phyloP scores from a whole-genome alignment of 2,329 filamentous ascomycete species.

The Penicillium sp. region DNA sequence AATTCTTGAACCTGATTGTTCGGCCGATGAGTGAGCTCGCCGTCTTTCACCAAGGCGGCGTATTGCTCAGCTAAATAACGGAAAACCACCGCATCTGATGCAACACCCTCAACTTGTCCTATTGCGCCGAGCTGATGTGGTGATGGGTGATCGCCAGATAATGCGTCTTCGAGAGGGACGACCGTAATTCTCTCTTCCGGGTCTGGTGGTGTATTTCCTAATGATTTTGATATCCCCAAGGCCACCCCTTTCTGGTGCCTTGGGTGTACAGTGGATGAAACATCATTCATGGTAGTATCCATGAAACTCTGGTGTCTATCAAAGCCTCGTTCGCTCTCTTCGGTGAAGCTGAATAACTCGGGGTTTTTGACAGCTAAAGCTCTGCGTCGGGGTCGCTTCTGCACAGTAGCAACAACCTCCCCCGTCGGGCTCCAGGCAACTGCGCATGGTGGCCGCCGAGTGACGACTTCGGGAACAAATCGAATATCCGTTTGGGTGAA shows the following conservation, averaged over 20 bases:
- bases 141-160: slow-evolving; percentile 39
- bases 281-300: slow-evolving; percentile 31
- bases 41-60: slow-evolving; percentile 32
- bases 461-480: slow-evolving; percentile 56
- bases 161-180: slow-evolving; percentile 49
- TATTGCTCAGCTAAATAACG: slow-evolving; percentile 43
- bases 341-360: slow-evolving; percentile 37
- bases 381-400: slow-evolving; percentile 47
- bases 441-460: slow-evolving; percentile 54
- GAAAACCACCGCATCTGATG: slow-evolving; percentile 39
- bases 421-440: slow-evolving; percentile 57
- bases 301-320: slow-evolving; percentile 51
- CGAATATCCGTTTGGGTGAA: slow-evolving; percentile 62
- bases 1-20: slow-evolving; percentile 29
- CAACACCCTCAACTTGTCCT: slow-evolving; percentile 46
- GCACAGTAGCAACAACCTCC: slow-evolving; percentile 52
- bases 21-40: slow-evolving; percentile 20
- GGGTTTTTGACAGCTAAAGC: slow-evolving; percentile 37
- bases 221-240: slow-evolving; percentile 49
- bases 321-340: slow-evolving; percentile 42
- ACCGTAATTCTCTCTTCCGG: slow-evolving; percentile 45
- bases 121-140: slow-evolving; percentile 48
- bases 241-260: slow-evolving; percentile 45
- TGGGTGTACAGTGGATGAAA: slow-evolving; percentile 34
- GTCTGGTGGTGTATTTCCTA: slow-evolving; percentile 52